Evolutionary conservation across 2,329 filamentous ascomycete species (phyloP).

Genomic region (Neofusicoccum cordaticola): DNA sequence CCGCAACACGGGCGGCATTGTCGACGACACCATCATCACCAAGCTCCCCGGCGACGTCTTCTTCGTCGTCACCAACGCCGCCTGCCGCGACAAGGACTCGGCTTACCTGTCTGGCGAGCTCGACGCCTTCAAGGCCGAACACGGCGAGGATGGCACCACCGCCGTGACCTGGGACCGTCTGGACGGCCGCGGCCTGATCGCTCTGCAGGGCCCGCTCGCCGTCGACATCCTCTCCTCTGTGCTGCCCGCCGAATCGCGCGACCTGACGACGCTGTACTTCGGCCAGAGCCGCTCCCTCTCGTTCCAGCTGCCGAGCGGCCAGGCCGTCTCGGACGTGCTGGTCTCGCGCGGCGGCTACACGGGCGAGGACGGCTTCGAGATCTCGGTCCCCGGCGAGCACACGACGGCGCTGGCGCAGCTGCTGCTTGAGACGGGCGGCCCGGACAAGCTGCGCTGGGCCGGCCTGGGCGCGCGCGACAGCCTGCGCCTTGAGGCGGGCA

Average conservation of each 20-base stretch:
- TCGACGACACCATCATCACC: conserved; percentile 91
- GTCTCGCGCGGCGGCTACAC: conserved; percentile 93
- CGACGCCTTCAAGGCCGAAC: conserved; percentile 54
- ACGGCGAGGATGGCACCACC: conserved; percentile 42
- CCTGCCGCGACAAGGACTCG: conserved; percentile 83
- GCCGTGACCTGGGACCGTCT: conserved; percentile 68
- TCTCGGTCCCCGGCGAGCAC: conserved; percentile 71
- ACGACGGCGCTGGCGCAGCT: conserved; percentile 66
- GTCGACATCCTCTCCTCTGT: conserved; percentile 65
- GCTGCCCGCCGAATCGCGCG: conserved; percentile 50
- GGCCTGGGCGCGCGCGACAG: conserved; percentile 90
- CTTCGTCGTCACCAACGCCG: conserved; percentile 95
- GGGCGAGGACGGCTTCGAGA: conserved; percentile 96
- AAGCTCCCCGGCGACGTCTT: conserved; percentile 68
- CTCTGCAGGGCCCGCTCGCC: conserved; percentile 82
- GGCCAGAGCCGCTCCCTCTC: conserved; percentile 68
- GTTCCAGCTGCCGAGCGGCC: conserved; percentile 57
- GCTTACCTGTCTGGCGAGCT: conserved; percentile 73
- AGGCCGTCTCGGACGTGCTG: conserved; percentile 55
- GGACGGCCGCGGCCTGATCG: conserved; percentile 73
- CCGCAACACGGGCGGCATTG: conserved; percentile 71
- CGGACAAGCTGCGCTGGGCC: conserved; percentile 70
- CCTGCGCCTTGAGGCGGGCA: conserved; percentile 89
- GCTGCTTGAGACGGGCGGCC: conserved; percentile 59
- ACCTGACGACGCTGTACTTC: conserved; percentile 74